Conservation (phyloP, 176 grass and related monocot species). For the Panicum miliaceum region DNA sequence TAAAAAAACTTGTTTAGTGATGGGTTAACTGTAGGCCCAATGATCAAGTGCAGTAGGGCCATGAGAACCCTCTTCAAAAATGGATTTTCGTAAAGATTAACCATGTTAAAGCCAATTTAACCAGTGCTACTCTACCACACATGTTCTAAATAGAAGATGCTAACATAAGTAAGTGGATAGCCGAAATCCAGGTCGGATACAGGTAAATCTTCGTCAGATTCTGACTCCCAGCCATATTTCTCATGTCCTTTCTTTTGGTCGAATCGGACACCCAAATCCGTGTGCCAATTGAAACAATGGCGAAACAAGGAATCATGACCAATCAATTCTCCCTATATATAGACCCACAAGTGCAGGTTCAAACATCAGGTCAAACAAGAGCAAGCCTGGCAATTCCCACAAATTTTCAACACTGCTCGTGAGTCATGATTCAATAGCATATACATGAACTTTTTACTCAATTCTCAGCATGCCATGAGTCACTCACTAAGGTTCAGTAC, state of each 20-base stretch:
- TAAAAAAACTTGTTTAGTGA: not conserved
- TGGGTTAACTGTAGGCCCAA: slow-evolving; percentile 10
- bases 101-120: not conserved
- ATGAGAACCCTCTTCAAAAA: not conserved
- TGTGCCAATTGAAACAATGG: not conserved
- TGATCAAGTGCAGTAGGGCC: not conserved
- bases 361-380: not conserved
- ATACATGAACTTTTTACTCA: not conserved
- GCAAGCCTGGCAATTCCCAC: slow-evolving; percentile 1
- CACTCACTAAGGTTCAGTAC: not conserved
- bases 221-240: not conserved
- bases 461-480: not conserved
- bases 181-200: not conserved
- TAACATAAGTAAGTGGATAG: not conserved
- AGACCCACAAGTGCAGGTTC: not conserved
- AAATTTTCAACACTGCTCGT: slow-evolving; percentile 4
- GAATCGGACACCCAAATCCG: not conserved
- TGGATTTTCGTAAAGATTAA: not conserved
- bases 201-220: not conserved
- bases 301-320: not conserved
- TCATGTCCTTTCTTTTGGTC: not conserved
- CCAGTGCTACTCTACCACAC: not conserved
- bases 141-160: not conserved
- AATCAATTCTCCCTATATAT: not conserved
- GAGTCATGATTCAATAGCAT: slow-evolving; percentile 8